Evolutionary conservation across 305 asterid species (phyloP), one percentile per base, ranked within the genome.

Genomic region (Fraxinus nigra): DNA sequence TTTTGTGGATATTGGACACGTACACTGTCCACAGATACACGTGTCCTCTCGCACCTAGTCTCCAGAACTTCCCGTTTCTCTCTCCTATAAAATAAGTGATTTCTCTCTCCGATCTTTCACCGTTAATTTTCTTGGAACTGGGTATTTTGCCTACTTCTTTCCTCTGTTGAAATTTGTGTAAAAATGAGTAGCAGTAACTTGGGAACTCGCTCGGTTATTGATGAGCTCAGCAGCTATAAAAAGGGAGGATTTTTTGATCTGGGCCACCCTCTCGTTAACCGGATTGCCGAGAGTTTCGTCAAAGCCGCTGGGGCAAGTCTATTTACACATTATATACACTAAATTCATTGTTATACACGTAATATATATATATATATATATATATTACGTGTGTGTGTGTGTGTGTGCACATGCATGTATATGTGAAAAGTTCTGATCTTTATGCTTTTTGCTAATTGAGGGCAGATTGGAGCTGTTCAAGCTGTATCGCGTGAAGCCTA

Each of bases 241-340:
- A 91, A 89, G 33, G 86, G 85, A 46, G 94, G 95, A 0, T 84
- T 84, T 78, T 87, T 91, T 24, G 98, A 95, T 88, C 89, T 95
- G 16, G 98, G 98, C 37, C 98, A 93, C 70, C 98, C 98, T 78
- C 91, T 95, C 8, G 97, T 95, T 26, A 93, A 93, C 48, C 97
- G 98, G 85, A 81, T 95, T 37, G 84, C 93, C 33, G 97, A 95
- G 72, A 91, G 92, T 87, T 95, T 95, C 84, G 84, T 91, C 82
- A 95, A 90, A 86, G 98, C 98, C 37, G 97, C 98, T 30, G 98
- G 98, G 94, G 97, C 91, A 78, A 1, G 35, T 20, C 8, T 20
- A 65, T 43, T 74, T 82, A 32, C 75, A 32, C 74, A 26, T 16
- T 28, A 13, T 16, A 26, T 9, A 20, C 75, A 70, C 43, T 30